Evolutionary conservation across 805 yeast species (phyloP).

Genomic region (Kodamaea fukazawae): DNA sequence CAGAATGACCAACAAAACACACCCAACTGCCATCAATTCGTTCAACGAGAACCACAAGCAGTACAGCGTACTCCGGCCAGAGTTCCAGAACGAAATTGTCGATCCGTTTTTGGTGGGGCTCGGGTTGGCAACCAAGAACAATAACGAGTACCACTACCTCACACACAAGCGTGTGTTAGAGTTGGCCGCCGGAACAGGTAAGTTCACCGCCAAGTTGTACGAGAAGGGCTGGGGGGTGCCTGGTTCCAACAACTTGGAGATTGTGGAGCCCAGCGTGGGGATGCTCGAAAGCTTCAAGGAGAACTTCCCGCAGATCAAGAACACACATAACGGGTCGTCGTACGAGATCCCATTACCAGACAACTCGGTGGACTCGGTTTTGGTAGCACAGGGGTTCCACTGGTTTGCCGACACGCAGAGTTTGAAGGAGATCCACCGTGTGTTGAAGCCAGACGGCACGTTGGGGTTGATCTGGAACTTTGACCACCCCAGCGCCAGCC

Average conservation of each 20-base stretch:
- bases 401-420: constrained; percentile 58
- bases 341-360: constrained; percentile 47
- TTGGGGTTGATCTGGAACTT: constrained; percentile 61
- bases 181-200: constrained; percentile 64
- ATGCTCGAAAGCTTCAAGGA: constrained; percentile 48
- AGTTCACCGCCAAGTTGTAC: constrained; percentile 49
- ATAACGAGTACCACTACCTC: constrained; percentile 11
- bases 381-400: constrained; percentile 63
- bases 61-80: constrained; percentile 54
- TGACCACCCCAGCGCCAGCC: constrained; percentile 30
- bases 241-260: constrained; percentile 28
- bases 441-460: constrained; percentile 46
- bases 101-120: constrained; percentile 40
- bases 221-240: constrained; percentile 32
- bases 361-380: constrained; percentile 45
- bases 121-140: constrained; percentile 20
- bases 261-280: constrained; percentile 57
- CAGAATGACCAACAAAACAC: constrained; percentile 15
- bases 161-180: constrained; percentile 39
- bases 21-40: constrained; percentile 43
- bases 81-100: constrained; percentile 43
- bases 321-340: constrained; percentile 36
- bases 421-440: constrained; percentile 48
- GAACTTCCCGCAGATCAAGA: constrained; percentile 45
- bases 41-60: constrained; percentile 51